Base-by-base conservation (phyloP, 139 green algal genomes). In the Edaphochlamys debaryana region DNA sequence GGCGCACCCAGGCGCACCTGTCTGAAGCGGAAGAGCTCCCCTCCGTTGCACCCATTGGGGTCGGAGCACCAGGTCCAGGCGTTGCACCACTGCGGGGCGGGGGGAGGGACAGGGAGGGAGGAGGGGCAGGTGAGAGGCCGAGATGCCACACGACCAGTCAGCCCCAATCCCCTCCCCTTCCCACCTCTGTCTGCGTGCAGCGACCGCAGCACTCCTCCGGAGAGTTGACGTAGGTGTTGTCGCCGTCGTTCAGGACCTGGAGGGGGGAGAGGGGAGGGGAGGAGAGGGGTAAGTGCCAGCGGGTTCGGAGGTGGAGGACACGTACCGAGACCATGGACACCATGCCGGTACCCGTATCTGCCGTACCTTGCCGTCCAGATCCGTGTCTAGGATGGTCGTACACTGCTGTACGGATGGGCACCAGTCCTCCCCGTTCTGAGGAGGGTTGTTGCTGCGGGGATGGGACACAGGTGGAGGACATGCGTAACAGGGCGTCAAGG, bases 31-130 rank as follows among this genome's bases (percentile, higher is more conserved):
- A 56, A 71, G 17, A 66, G 30, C 62, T 82, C 36, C 19, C 75
- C 75, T 19, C 32, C 23, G 58, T 66, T 66, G 62, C 75, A 82
- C 23, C 75, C 62, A 0, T 7, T 8, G 30, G 62, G 11, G 41
- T 73, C 41, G 3, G 41, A 32, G 62, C 75, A 82, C 75, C 75
- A 82, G 41, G 62, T 82, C 75, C 75, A 82, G 1, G 29, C 23
- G n/a, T 72, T 82, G 75, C 75, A 82, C 3, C 40, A 22, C 75
- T 82, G 60, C 25, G 5, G 25, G 13, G 11, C 27, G 67, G 40
- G n/a, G n/a, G n/a, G n/a, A n/a, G n/a, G n/a, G 63, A 38, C 20
- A 68, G 62, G 62, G 22, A 7, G 56, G 22, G 25, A n/a, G 56
- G 56, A n/a, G n/a, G n/a, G n/a, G n/a, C n/a, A n/a, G n/a, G n/a